Conservation (phyloP, 257 asterid genomes). For the Leptodermis oblonga region DNA sequence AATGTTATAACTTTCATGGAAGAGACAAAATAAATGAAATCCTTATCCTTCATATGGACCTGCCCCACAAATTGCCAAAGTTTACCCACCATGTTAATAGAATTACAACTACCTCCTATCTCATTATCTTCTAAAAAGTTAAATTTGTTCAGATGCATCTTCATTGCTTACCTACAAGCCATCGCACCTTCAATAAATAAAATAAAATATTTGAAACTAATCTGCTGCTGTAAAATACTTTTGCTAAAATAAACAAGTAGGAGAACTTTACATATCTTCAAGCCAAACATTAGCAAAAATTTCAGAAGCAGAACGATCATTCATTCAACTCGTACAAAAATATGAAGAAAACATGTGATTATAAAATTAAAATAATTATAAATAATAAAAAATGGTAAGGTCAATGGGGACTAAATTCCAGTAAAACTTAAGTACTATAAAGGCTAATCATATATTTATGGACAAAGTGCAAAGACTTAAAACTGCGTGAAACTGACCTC, state of each 20-base stretch:
- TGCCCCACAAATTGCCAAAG: background rate
- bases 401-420: background rate
- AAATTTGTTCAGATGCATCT: background rate
- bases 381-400: background rate
- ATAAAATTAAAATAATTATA: background rate
- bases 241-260: background rate
- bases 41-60: background rate
- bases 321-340: background rate
- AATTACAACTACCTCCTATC: background rate
- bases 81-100: background rate
- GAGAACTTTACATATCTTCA: background rate
- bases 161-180: background rate
- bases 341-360: background rate
- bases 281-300: background rate
- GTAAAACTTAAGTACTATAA: background rate
- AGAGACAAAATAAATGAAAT: background rate
- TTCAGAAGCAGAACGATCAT: background rate
- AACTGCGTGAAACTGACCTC: constrained; percentile 53
- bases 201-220: background rate
- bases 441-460: background rate
- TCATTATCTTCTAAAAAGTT: background rate
- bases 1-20: background rate
- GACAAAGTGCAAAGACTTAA: constrained; percentile 7
- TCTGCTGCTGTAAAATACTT: background rate
- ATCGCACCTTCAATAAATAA: background rate